Evolutionary conservation across 2,329 filamentous ascomycete genomes (phyloP), one percentile per base, ranked within the genome.

Genomic region (Pseudogymnoascus sp.): DNA sequence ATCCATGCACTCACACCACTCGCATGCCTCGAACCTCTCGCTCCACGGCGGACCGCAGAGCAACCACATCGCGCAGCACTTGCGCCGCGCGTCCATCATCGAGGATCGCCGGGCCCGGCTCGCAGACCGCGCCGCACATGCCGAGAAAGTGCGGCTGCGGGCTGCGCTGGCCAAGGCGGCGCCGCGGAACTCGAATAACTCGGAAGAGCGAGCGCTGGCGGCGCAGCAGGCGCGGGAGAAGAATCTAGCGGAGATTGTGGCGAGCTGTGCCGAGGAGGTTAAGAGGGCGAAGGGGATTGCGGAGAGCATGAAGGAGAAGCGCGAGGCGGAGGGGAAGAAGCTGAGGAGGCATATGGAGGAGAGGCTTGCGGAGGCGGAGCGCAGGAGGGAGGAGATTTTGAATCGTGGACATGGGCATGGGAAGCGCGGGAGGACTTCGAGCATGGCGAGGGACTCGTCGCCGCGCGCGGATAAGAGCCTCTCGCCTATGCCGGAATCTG

Each of bases 281-380:
- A 86, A 89, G 72, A 83, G 89, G 67, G 90, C 90, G 61, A 93
- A 93, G 78, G 87, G 89, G 61, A 82, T 93, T n/a, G 90, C 90
- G 13, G 89, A 91, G 73, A 86, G 83, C 64, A 91, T 90, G 79
- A 92, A 91, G 75, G 88, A 90, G 76, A 88, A 88, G 73, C 86
- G 90, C 67, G 87, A 91, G 71, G 86, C 87, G 63, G 88, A 93
- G 67, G 82, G 89, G 63, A 81, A 81, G 68, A 86, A 86, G 70
- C 81, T 90, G 72, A 85, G 86, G 66, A 76, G 83, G 61, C 88
- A 92, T 73, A 91, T 93, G 81, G 88, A 93, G 72, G 89, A 92
- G 76, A 86, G 88, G 67, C 82, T 91, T 69, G 88, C 89, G 33
- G 90, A 93, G 71, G 90, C 89, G 0, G 88, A 93, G 74, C 83